These are phyloP conservation scores for Mikania micrantha DNA, from an alignment of 129 eudicot species.

Conservation along the genomic window DNA sequence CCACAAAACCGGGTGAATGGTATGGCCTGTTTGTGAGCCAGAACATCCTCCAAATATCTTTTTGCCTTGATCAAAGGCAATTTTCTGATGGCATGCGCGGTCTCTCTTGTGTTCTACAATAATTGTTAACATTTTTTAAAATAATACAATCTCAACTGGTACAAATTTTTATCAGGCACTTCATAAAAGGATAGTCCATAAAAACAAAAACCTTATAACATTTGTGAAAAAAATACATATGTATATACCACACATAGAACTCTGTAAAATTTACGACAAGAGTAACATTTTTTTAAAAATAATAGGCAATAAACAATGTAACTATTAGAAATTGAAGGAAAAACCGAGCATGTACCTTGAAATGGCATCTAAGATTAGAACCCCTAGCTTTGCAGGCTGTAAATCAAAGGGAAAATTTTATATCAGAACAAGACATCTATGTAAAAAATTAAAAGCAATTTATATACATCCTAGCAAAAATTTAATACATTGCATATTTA, in stretches of 20 bases:
- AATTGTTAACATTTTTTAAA: background rate
- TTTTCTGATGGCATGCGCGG: constrained; percentile 38
- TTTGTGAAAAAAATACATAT: too few relatives aligned
- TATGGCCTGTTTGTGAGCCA: constrained; percentile 48
- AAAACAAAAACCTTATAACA: background rate
- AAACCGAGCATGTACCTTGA: constrained; percentile 25
- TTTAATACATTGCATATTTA: background rate
- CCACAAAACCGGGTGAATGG: constrained; percentile 43
- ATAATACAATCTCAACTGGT: background rate
- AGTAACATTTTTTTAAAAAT: background rate
- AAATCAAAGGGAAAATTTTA: background rate
- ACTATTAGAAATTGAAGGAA: background rate
- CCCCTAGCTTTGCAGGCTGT: constrained; percentile 56
- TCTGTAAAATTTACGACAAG: background rate
- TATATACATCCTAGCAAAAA: background rate
- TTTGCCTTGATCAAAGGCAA: constrained; percentile 44
- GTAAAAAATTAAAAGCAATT: background rate
- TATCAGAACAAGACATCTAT: background rate
- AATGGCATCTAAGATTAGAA: constrained; percentile 39
- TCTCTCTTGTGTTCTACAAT: constrained; percentile 43
- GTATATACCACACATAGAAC: too few relatives aligned
- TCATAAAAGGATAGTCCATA: background rate
- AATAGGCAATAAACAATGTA: background rate
- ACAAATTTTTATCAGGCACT: background rate
- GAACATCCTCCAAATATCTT: constrained; percentile 43